Percentiles rank a stretch among this genome's conserved stretches.
Conservation (phyloP, 2,329 filamentous ascomycete species). For the Microdochium paspali region DNA sequence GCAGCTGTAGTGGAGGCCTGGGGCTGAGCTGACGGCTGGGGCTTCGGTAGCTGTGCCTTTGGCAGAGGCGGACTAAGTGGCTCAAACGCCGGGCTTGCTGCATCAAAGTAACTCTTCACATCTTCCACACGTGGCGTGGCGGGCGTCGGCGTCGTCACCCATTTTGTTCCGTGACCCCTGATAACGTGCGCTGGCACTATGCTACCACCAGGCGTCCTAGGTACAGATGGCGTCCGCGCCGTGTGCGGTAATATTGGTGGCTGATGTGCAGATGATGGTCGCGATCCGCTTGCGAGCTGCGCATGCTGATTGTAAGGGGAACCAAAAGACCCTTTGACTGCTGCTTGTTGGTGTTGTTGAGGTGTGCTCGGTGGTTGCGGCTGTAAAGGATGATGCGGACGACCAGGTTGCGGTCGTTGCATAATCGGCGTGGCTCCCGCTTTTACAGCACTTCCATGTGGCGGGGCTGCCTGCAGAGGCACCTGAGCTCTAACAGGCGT, state of each 20-base stretch:
- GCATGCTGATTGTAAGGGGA: conserved; percentile 17
- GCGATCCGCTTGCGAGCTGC: conserved; percentile 7
- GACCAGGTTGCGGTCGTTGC: neutral
- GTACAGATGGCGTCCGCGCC: conserved; percentile 5
- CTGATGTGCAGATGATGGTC: conserved; percentile 7
- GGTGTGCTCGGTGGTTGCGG: conserved; percentile 1
- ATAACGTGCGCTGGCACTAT: conserved; percentile 16
- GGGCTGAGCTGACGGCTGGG: conserved; percentile 1
- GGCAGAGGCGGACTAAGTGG: conserved; percentile 46
- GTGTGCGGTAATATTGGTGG: conserved; percentile 9
- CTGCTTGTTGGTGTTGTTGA: conserved; percentile 5
- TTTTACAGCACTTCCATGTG: neutral
- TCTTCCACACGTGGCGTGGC: conserved; percentile 39
- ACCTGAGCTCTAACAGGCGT: neutral
- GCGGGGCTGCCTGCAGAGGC: neutral
- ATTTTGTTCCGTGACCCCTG: conserved; percentile 42
- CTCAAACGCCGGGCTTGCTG: conserved; percentile 45
- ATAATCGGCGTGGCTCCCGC: neutral
- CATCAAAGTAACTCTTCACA: conserved; percentile 23
- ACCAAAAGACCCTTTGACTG: conserved; percentile 7
- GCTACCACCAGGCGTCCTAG: conserved; percentile 12
- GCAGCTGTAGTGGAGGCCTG: neutral
- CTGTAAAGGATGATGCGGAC: neutral
- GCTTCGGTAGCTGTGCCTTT: conserved; percentile 24
- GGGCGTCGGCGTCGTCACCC: conserved; percentile 46